Evolutionary conservation across 1,284 basidiomycete genomes (phyloP).

Genomic region (Neonothopanus nambi): DNA sequence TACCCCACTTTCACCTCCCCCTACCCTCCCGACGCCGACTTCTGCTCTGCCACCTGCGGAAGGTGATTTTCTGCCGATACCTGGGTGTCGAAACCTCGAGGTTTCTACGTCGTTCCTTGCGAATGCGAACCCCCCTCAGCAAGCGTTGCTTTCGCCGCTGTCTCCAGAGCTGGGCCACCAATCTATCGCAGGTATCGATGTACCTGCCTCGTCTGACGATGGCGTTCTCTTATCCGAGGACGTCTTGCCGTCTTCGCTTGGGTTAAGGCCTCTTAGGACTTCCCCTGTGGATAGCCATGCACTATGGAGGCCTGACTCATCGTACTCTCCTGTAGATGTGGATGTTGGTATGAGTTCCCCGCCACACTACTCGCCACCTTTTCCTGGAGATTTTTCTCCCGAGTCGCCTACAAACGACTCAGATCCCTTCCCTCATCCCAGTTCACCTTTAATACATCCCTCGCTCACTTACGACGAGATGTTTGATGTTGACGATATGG

Average conservation of each 20-base stretch:
- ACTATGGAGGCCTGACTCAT: conserved; percentile 4
- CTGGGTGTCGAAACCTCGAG: conserved; percentile 14
- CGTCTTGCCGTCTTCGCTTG: too few relatives aligned
- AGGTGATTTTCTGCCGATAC: conserved; percentile 12
- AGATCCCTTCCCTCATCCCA: conserved; percentile 1
- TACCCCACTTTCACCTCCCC: conserved; percentile 42
- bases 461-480: background rate
- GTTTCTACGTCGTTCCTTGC: conserved; percentile 1
- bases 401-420: conserved; percentile 3
- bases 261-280: too few relatives aligned
- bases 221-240: conserved; percentile 9
- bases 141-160: conserved; percentile 34
- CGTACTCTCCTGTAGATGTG: background rate
- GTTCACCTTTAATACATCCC: conserved; percentile 8
- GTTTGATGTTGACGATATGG: background rate
- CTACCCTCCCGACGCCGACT: conserved; percentile 38
- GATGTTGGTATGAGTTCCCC: background rate
- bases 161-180: conserved; percentile 29
- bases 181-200: conserved; percentile 9
- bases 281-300: too few relatives aligned
- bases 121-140: conserved; percentile 2
- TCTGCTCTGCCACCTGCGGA: conserved; percentile 34
- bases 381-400: background rate
- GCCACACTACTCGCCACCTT: background rate
- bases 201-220: conserved; percentile 3